Evolutionary conservation across 2,329 filamentous ascomycete species (phyloP).

Genomic region (Cercospora sesami): DNA sequence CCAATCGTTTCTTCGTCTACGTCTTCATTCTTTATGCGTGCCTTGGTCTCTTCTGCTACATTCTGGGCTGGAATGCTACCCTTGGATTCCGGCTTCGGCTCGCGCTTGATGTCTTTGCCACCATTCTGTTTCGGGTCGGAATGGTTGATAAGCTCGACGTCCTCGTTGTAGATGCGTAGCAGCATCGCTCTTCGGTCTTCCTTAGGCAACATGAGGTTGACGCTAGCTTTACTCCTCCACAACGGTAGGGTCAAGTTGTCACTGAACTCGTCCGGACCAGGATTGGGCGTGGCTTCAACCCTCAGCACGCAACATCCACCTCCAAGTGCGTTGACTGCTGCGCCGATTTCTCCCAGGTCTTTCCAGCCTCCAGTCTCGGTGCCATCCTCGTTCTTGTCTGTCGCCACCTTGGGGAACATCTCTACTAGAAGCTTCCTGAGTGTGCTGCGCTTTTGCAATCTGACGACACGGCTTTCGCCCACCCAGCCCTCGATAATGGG

Average conservation of each 20-base stretch:
- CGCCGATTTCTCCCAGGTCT: conserved; percentile 81
- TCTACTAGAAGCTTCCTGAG: conserved; percentile 81
- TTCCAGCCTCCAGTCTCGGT: conserved; percentile 66
- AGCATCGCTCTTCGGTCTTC: conserved; percentile 92
- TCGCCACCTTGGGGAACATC: conserved; percentile 86
- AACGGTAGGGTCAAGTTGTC: conserved; percentile 88
- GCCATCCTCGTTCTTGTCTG: conserved; percentile 31
- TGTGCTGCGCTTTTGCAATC: conserved; percentile 74
- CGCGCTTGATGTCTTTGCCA: conserved; percentile 12
- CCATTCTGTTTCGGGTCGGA: conserved; percentile 31
- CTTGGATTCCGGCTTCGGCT: neutral
- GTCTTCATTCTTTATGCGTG: conserved; percentile 26
- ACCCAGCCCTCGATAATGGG: conserved; percentile 89
- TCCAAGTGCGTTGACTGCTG: conserved; percentile 72
- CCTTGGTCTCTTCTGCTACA: conserved; percentile 24
- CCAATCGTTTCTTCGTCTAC: conserved; percentile 14
- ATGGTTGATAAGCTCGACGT: conserved; percentile 76
- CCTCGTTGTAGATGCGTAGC: conserved; percentile 86
- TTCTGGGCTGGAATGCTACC: conserved; percentile 26
- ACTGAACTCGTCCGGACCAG: conserved; percentile 53
- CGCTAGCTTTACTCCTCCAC: conserved; percentile 87
- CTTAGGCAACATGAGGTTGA: conserved; percentile 98
- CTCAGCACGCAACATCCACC: conserved; percentile 93
- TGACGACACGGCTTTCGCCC: conserved; percentile 72
- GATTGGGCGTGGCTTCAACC: conserved; percentile 51